Base-by-base conservation (phyloP, 768 basidiomycete species). In the Agaricus blazei region DNA sequence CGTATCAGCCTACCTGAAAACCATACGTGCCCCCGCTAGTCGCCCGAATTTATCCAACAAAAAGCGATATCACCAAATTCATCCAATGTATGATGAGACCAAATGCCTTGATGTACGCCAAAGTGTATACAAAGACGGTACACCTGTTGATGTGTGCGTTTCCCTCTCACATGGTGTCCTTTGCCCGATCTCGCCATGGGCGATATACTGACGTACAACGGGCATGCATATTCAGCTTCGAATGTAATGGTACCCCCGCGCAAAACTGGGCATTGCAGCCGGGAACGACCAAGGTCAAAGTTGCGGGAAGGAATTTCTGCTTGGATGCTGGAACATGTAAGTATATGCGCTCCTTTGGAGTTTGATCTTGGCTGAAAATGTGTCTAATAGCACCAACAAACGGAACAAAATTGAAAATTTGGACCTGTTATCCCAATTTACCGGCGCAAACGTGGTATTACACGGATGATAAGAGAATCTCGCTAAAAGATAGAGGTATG, bases 71-170 rank as follows among this genome's bases (percentile, higher is more conserved):
- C 15, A 58, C 37, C 59, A 62, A 44, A 62, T 70, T 26, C 69
- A 69, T 51, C 68, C 68, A 7, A 64, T 62, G 46, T 59, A 58
- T 2, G 58, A 66, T 44, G 55, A 52, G 27, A 53, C 51, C 19
- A 69, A 70, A 47, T 70, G 70, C 53, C 56, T 72, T 23, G 68
- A 72, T 50, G 67, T 66, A 28, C 61, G 64, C 8, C 64, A 62
- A n/a, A 59, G 56, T 29, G 52, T 52, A n/a, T 60, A 59, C 36
- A 59, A 51, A 12, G 69, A 71, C 60, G 66, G 66, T 11, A 68
- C 67, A 0, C 63, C 65, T n/a, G 64, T 71, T 12, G 64, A 68
- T 50, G 64, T 70, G 69, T 69, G 42, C 37, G 65, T 62, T 40
- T 28, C 9, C 36, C 29, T 15, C 37, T 19, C 29, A 4, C 12